These are phyloP conservation scores for Raddia distichophylla DNA, from an alignment of 176 grass and related monocot species.

Conservation along the genomic window DNA sequence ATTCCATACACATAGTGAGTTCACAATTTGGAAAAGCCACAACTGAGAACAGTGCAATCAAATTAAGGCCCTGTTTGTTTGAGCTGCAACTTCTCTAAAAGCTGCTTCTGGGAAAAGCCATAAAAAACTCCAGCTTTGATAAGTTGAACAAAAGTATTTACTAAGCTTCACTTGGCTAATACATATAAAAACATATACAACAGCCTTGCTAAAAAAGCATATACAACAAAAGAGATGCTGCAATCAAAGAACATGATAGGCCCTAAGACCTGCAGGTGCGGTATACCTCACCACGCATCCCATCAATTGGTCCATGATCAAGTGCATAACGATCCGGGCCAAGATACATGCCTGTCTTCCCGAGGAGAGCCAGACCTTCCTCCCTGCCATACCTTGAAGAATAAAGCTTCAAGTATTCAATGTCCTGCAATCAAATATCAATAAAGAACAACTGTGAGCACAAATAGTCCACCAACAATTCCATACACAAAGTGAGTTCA, in stretches of 20 bases:
- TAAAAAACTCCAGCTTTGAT: not conserved
- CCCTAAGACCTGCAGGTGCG: slow-evolving; percentile 69
- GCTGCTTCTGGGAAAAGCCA: too few relatives aligned
- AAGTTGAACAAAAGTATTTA: not conserved
- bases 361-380: slow-evolving; percentile 65
- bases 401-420: slow-evolving; percentile 93
- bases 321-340: slow-evolving; percentile 76
- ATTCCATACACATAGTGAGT: not conserved
- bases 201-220: not conserved
- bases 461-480: not conserved
- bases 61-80: too few relatives aligned
- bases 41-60: too few relatives aligned
- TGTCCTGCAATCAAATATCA: slow-evolving; percentile 53
- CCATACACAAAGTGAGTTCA: not conserved
- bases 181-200: slow-evolving; percentile 33
- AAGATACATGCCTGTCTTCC: slow-evolving; percentile 78
- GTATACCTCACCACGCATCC: slow-evolving; percentile 87
- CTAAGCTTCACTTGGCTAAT: not conserved
- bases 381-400: slow-evolving; percentile 78
- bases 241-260: not conserved
- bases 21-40: too few relatives aligned
- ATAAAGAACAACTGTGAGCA: slow-evolving; percentile 20
- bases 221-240: slow-evolving; percentile 7
- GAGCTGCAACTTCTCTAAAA: too few relatives aligned
- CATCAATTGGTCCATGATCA: slow-evolving; percentile 80